Base-by-base conservation (phyloP, 768 basidiomycete genomes). In the Butyriboletus loyo region DNA sequence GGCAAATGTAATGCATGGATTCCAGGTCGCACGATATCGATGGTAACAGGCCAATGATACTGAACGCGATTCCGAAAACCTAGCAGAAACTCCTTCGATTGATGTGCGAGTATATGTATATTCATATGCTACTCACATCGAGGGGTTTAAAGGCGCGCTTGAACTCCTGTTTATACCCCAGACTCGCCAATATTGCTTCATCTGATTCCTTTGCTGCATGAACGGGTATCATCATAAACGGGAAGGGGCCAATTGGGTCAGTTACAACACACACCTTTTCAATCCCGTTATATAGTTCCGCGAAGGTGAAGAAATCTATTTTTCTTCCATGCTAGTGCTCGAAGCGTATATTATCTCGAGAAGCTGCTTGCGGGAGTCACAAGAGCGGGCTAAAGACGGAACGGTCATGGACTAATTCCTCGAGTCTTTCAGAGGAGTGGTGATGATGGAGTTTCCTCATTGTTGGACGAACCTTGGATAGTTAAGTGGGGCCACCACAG, bases 51-150 rank as follows among this genome's bases (percentile, higher is more conserved):
- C 86, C 85, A 46, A 86, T 84, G 52, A 86, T 82, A 6, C 81
- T 83, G 64, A 87, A 87, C 0, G 81, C 80, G 21, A 87, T 73
- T 1, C 86, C 85, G 54, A 87, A 86, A 10, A 85, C 81, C 82
- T 87, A 61, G 67, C 25, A 30, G 59, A 61, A 3, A 10, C 22
- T 8, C n/a, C 31, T 5, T 36, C 13, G 19, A 15, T 24, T 19
- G 42, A 27, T 2, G 25, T 21, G 3, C 8, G 3, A 11, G 25
- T 5, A 24, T 17, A 35, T 28, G 31, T 24, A 15, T 21, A 4
- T 17, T 21, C 15, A 8, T 24, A 37, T 15, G 5, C 9, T 10
- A 50, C 53, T 34, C 41, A 67, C 68, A 46, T 69, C 70, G 15
- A 70, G 40, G 9, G 65, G 60, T 27, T 54, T 63, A 42, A 71